Evolutionary conservation across 345 rosid species (phyloP).

Genomic region (Salix arbutifolia): DNA sequence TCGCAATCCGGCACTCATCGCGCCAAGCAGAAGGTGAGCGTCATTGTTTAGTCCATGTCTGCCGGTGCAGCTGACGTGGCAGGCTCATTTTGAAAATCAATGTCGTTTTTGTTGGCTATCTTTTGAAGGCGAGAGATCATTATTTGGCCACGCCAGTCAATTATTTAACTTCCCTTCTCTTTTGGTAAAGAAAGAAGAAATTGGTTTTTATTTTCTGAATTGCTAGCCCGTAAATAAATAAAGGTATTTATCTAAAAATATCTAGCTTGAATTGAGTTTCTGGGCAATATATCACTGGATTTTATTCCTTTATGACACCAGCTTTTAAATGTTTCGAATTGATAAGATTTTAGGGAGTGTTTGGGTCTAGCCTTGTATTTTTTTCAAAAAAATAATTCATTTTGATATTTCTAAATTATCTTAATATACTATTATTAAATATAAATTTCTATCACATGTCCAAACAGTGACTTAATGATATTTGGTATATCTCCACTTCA

Average conservation of each 20-base stretch:
- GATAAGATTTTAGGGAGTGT: too few relatives aligned
- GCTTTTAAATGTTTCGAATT: not conserved
- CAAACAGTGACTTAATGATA: too few relatives aligned
- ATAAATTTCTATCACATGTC: too few relatives aligned
- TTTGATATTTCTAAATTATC: too few relatives aligned
- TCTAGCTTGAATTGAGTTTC: not conserved
- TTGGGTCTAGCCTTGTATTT: too few relatives aligned
- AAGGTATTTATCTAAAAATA: not conserved
- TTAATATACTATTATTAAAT: too few relatives aligned
- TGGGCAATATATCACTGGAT: too few relatives aligned
- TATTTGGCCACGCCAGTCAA: conserved; percentile 37
- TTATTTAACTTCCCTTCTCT: too few relatives aligned
- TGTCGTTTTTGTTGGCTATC: conserved; percentile 3
- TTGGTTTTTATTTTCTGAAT: not conserved
- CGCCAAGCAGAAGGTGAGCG: conserved; percentile 72
- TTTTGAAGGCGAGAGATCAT: not conserved
- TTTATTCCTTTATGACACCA: too few relatives aligned
- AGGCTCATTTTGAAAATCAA: not conserved
- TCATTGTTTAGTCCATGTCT: not conserved
- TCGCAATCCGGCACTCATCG: conserved; percentile 83
- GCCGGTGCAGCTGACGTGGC: conserved; percentile 26
- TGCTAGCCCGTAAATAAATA: not conserved
- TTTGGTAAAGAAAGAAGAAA: not conserved
- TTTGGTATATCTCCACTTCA: too few relatives aligned
- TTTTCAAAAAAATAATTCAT: too few relatives aligned